Evolutionary conservation across 768 basidiomycete genomes (phyloP).

Genomic region (Suillus decipiens): DNA sequence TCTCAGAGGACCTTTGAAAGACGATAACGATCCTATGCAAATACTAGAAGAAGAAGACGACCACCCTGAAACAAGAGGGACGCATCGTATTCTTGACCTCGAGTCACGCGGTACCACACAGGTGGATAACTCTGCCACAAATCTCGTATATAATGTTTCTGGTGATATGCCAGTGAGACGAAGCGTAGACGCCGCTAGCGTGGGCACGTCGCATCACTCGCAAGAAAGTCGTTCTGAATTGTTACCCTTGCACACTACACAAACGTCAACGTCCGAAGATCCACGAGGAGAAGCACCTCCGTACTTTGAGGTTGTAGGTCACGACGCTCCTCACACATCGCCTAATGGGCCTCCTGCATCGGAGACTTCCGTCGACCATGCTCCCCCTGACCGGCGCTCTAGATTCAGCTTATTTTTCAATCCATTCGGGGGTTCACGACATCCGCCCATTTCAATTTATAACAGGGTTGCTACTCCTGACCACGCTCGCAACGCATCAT

Average conservation of each 20-base stretch:
- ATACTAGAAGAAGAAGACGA: constrained; percentile 26
- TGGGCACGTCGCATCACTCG: constrained; percentile 19
- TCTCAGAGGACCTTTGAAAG: constrained; percentile 31
- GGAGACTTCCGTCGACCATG: not conserved
- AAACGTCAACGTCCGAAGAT: constrained; percentile 24
- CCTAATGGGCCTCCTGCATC: constrained; percentile 19
- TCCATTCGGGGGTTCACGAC: constrained; percentile 33
- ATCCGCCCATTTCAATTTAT: constrained; percentile 15
- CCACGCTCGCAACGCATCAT: constrained; percentile 21
- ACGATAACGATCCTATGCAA: constrained; percentile 22
- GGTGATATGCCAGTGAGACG: constrained; percentile 11
- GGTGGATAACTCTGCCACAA: constrained; percentile 22
- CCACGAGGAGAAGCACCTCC: constrained; percentile 66
- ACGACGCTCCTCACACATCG: constrained; percentile 15
- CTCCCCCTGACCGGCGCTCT: constrained; percentile 36
- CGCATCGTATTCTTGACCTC: constrained; percentile 21
- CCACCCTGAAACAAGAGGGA: constrained; percentile 11
- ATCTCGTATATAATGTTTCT: constrained; percentile 21
- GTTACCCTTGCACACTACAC: constrained; percentile 17
- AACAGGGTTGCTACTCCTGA: constrained; percentile 24
- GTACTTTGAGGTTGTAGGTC: constrained; percentile 58
- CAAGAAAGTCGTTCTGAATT: constrained; percentile 26
- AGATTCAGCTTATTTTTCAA: constrained; percentile 52
- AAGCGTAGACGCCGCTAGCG: constrained; percentile 22
- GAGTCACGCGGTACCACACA: constrained; percentile 27